A percentile compares a stretch with the other conserved stretches of the same genome.
Evolutionary conservation across 192 early-diverging fungal species (phyloP).

Genomic region (Piromyces sp.): DNA sequence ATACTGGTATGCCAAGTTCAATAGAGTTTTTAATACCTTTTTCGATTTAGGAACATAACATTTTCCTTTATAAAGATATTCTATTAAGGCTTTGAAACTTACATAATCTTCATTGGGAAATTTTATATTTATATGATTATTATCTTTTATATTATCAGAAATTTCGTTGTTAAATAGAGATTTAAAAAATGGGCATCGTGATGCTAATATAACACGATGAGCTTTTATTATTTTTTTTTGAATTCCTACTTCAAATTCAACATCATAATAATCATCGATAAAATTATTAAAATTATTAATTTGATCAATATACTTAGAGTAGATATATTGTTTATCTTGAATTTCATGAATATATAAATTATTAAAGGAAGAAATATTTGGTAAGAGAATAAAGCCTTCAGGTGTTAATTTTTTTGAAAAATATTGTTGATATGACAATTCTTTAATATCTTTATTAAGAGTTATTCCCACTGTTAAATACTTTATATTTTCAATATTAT

Average conservation of each 20-base stretch:
- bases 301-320: background rate
- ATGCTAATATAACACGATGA: background rate
- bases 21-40: background rate
- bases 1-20: background rate
- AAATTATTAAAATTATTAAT: background rate
- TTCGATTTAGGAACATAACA: background rate
- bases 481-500: background rate
- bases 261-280: background rate
- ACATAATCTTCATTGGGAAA: background rate
- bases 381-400: background rate
- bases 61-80: background rate
- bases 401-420: background rate
- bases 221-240: background rate
- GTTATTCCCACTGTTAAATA: background rate
- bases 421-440: background rate
- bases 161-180: background rate
- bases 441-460: background rate
- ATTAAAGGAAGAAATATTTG: background rate
- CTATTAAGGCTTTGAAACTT: background rate
- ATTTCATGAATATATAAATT: background rate
- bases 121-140: background rate
- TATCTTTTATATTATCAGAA: too few relatives aligned
- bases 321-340: background rate
- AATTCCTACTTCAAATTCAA: background rate
- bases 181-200: background rate